Evolutionary conservation across 768 basidiomycete species (phyloP).

Genomic region (Kwoniella sp.): DNA sequence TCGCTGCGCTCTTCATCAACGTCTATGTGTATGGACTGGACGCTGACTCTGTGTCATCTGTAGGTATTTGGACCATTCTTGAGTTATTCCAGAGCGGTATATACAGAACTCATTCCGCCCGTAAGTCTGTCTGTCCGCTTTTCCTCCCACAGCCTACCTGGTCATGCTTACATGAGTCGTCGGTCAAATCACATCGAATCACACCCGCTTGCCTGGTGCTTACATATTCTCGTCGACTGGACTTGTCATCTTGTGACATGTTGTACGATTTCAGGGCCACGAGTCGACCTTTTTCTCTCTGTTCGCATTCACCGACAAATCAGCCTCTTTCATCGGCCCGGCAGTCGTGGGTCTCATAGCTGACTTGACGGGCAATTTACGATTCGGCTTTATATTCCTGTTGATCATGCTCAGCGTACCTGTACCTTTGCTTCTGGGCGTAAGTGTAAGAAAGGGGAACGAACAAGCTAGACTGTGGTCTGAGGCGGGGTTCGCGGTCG

Average conservation of each 20-base stretch:
- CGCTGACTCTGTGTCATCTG: constrained; percentile 57
- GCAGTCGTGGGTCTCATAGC: constrained; percentile 84
- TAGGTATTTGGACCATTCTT: constrained; percentile 87
- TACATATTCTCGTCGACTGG: too few species aligned
- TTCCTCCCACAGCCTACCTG: background rate
- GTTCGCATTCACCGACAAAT: constrained; percentile 83
- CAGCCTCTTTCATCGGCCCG: constrained; percentile 89
- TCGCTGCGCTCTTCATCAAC: background rate
- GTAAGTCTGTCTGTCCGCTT: constrained; percentile 29
- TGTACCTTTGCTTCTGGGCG: constrained; percentile 70
- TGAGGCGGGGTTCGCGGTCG: too few species aligned
- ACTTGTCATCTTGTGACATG: background rate
- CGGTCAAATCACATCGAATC: background rate
- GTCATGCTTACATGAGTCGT: background rate
- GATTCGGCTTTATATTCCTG: constrained; percentile 87
- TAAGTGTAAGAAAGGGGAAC: constrained; percentile 70
- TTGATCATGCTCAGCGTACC: constrained; percentile 78
- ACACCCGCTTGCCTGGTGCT: too few species aligned
- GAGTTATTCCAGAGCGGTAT: constrained; percentile 82
- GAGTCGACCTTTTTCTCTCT: constrained; percentile 85
- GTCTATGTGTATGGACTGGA: background rate
- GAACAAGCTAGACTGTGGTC: constrained; percentile 60
- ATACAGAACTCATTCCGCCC: constrained; percentile 80
- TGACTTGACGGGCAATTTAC: constrained; percentile 86
- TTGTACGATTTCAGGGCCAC: constrained; percentile 61